Evolutionary conservation across 169 alveolate species (phyloP).

Genomic region (Plasmodium gallinaceum): DNA sequence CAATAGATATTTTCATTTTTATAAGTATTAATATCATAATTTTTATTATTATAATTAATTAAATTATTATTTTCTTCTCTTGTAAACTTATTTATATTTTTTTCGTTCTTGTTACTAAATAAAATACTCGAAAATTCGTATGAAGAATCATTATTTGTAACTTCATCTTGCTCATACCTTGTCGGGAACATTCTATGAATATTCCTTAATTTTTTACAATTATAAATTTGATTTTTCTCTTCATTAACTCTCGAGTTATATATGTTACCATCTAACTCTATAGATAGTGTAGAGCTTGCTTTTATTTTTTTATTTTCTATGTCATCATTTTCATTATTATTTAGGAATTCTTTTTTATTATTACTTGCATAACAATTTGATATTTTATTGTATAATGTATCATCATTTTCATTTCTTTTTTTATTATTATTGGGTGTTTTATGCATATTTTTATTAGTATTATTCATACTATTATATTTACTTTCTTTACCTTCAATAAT

Average conservation of each 20-base stretch:
- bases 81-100: background rate
- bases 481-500: background rate
- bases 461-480: background rate
- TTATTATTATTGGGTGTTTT: background rate
- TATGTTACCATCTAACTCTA: background rate
- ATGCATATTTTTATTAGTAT: background rate
- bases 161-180: constrained; percentile 10
- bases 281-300: constrained; percentile 9
- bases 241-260: constrained; percentile 6
- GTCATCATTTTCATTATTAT: background rate
- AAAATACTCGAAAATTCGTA: background rate
- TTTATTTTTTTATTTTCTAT: constrained; percentile 12
- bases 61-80: background rate
- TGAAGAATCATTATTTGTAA: constrained; percentile 1
- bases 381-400: background rate
- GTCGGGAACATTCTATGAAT: constrained; percentile 8
- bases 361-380: constrained; percentile 8
- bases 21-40: background rate
- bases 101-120: background rate
- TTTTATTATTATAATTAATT: background rate
- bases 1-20: background rate
- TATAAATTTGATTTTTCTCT: constrained; percentile 5
- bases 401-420: constrained; percentile 9
- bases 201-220: constrained; percentile 6
- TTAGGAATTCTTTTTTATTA: constrained; percentile 1